phyloP scores from a whole-genome alignment of 805 yeast genomes.

The Candida boleticola region DNA sequence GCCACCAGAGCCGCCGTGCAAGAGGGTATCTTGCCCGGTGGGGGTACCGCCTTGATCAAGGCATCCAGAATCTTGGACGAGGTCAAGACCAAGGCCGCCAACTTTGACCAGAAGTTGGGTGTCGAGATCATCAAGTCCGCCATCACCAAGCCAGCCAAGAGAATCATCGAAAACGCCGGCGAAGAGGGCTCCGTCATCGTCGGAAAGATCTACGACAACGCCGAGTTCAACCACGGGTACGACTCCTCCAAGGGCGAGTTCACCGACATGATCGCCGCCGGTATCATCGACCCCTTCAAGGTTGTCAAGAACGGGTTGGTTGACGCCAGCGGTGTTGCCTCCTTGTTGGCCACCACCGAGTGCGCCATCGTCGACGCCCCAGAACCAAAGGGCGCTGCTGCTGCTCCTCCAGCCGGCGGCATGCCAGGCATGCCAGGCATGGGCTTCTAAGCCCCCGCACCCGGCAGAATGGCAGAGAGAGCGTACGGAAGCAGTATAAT shows the following conservation, averaged over 20 bases:
- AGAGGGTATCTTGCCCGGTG: conserved; percentile 99
- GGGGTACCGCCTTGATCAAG: conserved; percentile 96
- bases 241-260: conserved; percentile 90
- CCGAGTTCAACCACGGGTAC: conserved; percentile 85
- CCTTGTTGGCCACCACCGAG: conserved; percentile 95
- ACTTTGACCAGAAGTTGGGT: conserved; percentile 96
- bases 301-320: conserved; percentile 94
- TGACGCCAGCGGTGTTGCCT: conserved; percentile 97
- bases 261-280: conserved; percentile 94
- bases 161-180: conserved; percentile 95
- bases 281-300: conserved; percentile 98
- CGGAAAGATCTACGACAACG: conserved; percentile 71
- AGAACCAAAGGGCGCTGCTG: conserved; percentile 60
- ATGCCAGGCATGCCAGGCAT: conserved; percentile 40
- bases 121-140: conserved; percentile 91
- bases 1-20: conserved; percentile 99
- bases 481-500: too few species aligned
- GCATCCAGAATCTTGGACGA: conserved; percentile 75
- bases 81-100: conserved; percentile 61
- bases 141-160: conserved; percentile 91
- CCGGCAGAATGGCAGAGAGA: too few species aligned
- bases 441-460: conserved; percentile 29
- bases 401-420: conserved; percentile 51
- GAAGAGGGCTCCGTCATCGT: conserved; percentile 96
- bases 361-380: conserved; percentile 98